These are phyloP conservation scores for Leccinum truebloodii DNA, from an alignment of 768 basidiomycete genomes.

Conservation along the genomic window DNA sequence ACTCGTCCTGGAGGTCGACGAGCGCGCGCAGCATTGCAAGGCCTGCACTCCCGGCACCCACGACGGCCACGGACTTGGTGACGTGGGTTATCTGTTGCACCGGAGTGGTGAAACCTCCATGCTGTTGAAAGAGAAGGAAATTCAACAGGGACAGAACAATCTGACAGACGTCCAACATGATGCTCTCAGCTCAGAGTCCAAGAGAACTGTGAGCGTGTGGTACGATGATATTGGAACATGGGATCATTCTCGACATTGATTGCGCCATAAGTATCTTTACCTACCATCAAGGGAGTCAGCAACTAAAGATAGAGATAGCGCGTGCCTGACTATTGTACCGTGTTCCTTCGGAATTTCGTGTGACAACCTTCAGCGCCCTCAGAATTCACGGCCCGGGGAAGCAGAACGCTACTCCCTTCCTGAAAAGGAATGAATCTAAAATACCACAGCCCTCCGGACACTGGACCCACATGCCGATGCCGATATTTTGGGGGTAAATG, in stretches of 20 bases:
- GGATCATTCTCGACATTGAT: neutral
- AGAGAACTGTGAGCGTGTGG: neutral
- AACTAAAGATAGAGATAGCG: neutral
- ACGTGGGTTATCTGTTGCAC: constrained; percentile 3
- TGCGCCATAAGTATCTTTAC: neutral
- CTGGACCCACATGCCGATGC: too few species aligned
- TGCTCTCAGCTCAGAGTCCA: neutral
- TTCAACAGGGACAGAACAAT: constrained; percentile 12
- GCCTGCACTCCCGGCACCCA: constrained; percentile 60
- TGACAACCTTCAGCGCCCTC: too few species aligned
- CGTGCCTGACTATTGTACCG: too few species aligned
- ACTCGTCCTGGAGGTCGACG: constrained; percentile 47
- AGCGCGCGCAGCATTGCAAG: constrained; percentile 53
- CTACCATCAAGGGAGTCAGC: neutral
- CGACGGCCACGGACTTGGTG: constrained; percentile 52
- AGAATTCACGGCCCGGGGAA: too few species aligned
- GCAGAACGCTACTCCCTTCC: too few species aligned
- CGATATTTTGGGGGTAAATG: too few species aligned
- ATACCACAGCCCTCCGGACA: too few species aligned
- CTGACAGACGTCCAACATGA: constrained; percentile 16
- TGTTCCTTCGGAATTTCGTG: too few species aligned
- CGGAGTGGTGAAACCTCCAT: neutral
- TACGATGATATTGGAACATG: too few species aligned
- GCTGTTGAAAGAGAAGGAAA: constrained; percentile 9
- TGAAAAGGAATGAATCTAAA: too few species aligned